Evolutionary conservation across 495 filamentous ascomycete genomes (phyloP).

Genomic region (Cladorrhinum samala): DNA sequence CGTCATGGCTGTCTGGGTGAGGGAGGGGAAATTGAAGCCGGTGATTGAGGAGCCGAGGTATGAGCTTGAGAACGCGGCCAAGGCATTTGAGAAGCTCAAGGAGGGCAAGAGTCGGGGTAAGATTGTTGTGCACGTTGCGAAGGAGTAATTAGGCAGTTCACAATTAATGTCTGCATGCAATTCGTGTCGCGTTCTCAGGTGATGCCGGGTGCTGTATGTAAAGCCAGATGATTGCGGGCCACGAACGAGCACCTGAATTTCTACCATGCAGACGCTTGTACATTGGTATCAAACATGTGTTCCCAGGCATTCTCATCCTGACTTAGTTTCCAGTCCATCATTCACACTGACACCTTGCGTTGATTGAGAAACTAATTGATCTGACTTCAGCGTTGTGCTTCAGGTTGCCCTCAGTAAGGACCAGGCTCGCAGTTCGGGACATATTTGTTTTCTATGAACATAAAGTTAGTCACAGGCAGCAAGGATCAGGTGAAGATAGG

Average conservation of each 20-base stretch:
- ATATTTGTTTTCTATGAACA: neutral
- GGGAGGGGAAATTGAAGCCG: constrained; percentile 52
- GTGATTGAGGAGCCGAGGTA: constrained; percentile 49
- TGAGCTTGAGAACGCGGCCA: constrained; percentile 48
- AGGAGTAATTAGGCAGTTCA: neutral
- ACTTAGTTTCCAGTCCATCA: too few species aligned
- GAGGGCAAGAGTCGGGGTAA: constrained; percentile 55
- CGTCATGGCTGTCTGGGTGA: constrained; percentile 31
- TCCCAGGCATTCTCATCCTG: too few species aligned
- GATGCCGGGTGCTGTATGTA: too few species aligned
- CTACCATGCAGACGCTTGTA: too few species aligned
- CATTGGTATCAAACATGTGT: too few species aligned
- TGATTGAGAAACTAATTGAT: too few species aligned
- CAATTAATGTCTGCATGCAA: neutral
- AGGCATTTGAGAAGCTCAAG: constrained; percentile 53
- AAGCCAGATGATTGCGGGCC: too few species aligned
- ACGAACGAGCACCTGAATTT: too few species aligned
- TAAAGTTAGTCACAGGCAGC: neutral
- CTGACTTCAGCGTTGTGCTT: too few species aligned
- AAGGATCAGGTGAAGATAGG: neutral
- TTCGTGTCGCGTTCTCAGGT: neutral
- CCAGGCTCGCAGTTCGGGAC: neutral
- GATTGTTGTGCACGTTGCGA: constrained; percentile 52
- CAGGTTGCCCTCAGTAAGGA: too few species aligned
- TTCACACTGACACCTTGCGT: too few species aligned